phyloP scores from a whole-genome alignment of 345 rosid genomes.

The Microthlaspi erraticum region DNA sequence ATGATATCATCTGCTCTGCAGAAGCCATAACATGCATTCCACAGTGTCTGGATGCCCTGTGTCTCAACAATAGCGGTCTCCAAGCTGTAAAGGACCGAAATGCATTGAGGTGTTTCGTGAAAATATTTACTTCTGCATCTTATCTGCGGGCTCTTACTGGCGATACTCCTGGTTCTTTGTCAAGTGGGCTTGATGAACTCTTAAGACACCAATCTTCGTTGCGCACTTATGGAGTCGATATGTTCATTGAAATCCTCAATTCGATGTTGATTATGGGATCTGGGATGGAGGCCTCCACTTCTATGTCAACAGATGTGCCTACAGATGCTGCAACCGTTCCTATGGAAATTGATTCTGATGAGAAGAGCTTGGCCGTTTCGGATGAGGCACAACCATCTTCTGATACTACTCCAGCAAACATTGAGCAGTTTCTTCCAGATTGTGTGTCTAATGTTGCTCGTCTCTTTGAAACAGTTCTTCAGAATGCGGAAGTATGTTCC shows the following conservation, averaged over 20 bases:
- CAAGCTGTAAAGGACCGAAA: too few species aligned
- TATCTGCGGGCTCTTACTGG: conserved; percentile 82
- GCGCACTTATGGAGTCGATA: conserved; percentile 87
- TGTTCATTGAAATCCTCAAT: conserved; percentile 85
- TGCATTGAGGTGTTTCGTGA: too few species aligned
- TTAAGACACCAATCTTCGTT: conserved; percentile 90
- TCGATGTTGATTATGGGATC: conserved; percentile 65
- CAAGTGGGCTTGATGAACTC: conserved; percentile 93
- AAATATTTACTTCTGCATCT: too few species aligned
- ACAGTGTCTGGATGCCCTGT: too few species aligned
- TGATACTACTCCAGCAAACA: conserved; percentile 55
- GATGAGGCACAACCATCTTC: conserved; percentile 66
- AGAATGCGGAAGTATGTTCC: conserved; percentile 92
- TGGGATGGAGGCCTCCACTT: conserved; percentile 61
- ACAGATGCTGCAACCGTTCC: conserved; percentile 64
- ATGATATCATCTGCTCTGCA: too few species aligned
- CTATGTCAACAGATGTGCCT: conserved; percentile 51
- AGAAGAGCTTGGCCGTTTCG: conserved; percentile 56
- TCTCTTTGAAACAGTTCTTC: conserved; percentile 93
- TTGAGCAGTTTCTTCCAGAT: conserved; percentile 82
- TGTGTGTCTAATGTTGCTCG: conserved; percentile 81
- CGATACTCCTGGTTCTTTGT: conserved; percentile 79
- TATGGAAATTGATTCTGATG: conserved; percentile 90
- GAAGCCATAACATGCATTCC: too few species aligned
- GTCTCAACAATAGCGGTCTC: too few species aligned